Base-by-base conservation (phyloP, 1,139 yeast species). In the Meyerozyma guilliermondii region DNA sequence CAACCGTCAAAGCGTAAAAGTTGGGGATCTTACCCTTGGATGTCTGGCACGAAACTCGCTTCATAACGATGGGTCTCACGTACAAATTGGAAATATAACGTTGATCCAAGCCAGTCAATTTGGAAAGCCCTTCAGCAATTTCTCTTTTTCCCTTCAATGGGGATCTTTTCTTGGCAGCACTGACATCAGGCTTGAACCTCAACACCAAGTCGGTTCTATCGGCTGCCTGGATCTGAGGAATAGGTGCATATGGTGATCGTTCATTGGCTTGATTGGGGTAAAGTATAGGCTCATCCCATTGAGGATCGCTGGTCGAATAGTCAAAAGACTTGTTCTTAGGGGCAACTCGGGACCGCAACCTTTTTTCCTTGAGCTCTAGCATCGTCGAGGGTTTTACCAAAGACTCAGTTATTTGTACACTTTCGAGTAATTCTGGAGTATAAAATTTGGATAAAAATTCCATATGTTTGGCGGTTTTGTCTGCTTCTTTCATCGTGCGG, bases 1-100 rank as follows among this genome's bases (percentile, higher is more conserved):
- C 96, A 35, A 91, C 87, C 8, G 91, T 94, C 56, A 92, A 66
- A 1, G 91, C 86, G 62, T 87, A 92, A 62, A 82, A 85, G 39
- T 89, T 81, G 39, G 85, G 81, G 51, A 88, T 87, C 62, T 91
- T 92, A 60, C 98, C 98, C 71, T 89, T 87, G 39, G 91, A 81
- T 1, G 98, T 92, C 74, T 89, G 95, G 61, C 91, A 88, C 44
- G 91, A 84, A 26, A 92, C 98, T 46, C 88, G 74, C 66, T 88
- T 89, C 71, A 81, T 71, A 39, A 84, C 74, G 49, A 85, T 64
- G 3, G 87, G 85, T 57, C 86, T 81, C 48, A 80, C 80, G 43
- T 77, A 76, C 47, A 91, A 76, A 39, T 74, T 74, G 46, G 76
- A 70, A 53, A 89, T 79, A 58, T 83, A 89, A 42, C 72, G 66